Conservation (phyloP, 2,329 filamentous ascomycete genomes). For the Elsinoe arachidis region DNA sequence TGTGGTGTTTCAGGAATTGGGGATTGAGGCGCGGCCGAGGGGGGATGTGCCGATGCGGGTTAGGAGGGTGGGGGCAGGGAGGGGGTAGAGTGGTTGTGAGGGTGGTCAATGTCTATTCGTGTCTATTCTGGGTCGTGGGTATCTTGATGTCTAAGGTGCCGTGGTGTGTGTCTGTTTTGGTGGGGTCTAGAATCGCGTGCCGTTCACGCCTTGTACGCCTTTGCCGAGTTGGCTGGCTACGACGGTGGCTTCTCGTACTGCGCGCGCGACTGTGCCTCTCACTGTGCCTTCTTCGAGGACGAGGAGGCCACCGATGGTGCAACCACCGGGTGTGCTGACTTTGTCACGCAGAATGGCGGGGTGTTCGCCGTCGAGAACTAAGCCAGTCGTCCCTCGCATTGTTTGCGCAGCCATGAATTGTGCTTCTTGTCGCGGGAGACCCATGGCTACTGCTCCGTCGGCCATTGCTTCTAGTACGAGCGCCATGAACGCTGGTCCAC, state of each 20-base stretch:
- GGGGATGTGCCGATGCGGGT: neutral
- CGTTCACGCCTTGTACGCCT: slow-evolving; percentile 43
- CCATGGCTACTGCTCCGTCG: slow-evolving; percentile 72
- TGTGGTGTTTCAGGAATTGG: neutral
- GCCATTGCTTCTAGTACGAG: slow-evolving; percentile 67
- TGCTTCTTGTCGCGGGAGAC: slow-evolving; percentile 62
- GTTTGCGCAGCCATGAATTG: slow-evolving; percentile 71
- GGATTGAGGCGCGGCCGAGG: neutral
- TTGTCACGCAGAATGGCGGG: slow-evolving; percentile 67
- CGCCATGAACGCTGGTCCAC: slow-evolving; percentile 67
- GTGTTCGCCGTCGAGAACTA: slow-evolving; percentile 64
- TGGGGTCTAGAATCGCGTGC: slow-evolving; percentile 23
- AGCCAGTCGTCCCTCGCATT: slow-evolving; percentile 62
- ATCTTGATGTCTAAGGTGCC: neutral
- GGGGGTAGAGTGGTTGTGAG: no score
- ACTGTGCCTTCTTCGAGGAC: slow-evolving; percentile 66
- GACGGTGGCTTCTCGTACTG: slow-evolving; percentile 61
- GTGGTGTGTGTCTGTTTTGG: neutral
- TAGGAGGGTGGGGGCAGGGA: neutral
- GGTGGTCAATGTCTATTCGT: neutral
- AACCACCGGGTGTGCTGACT: slow-evolving; percentile 69
- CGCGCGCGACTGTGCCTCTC: slow-evolving; percentile 57
- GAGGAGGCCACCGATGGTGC: slow-evolving; percentile 65
- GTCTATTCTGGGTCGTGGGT: neutral
- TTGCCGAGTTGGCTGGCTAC: slow-evolving; percentile 59